Percentiles rank a stretch among this genome's conserved stretches.
phyloP scores from a whole-genome alignment of 2,329 filamentous ascomycete genomes.

The Fusarium sp. region DNA sequence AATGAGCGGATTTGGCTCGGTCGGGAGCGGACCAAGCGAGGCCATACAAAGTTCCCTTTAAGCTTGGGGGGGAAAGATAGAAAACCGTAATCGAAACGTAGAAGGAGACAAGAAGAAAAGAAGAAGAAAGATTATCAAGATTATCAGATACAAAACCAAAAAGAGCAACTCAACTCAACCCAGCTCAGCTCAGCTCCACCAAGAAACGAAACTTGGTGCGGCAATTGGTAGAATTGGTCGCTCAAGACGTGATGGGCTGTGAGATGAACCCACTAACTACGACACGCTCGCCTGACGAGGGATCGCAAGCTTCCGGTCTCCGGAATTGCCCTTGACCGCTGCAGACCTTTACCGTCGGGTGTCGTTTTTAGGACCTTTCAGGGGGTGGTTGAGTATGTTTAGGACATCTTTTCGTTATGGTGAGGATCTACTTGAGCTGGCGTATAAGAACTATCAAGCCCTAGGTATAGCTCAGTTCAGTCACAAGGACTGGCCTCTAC shows the following conservation, averaged over 20 bases:
- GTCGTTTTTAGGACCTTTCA: constrained; percentile 1
- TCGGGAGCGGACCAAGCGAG: constrained; percentile 21
- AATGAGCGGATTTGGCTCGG: constrained; percentile 44
- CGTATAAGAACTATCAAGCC: too few species aligned
- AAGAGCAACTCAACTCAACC: not conserved
- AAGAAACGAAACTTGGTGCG: constrained; percentile 31
- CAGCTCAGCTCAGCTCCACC: constrained; percentile 27
- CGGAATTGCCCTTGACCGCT: constrained; percentile 39
- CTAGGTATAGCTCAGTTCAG: too few species aligned
- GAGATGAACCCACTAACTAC: constrained; percentile 38
- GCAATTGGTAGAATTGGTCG: constrained; percentile 37
- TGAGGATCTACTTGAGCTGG: not conserved
- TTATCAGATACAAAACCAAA: constrained; percentile 34
- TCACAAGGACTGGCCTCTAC: not conserved
- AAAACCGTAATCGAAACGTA: not conserved
- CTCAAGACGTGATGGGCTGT: constrained; percentile 4
- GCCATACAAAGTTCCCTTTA: not conserved
- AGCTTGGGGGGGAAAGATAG: not conserved
- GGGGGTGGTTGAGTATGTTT: constrained; percentile 8
- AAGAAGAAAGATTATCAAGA: constrained; percentile 39
- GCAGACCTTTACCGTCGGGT: constrained; percentile 1
- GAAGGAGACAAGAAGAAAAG: not conserved
- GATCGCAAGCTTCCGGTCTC: constrained; percentile 44
- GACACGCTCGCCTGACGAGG: constrained; percentile 42
- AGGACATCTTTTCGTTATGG: not conserved